Conservation (phyloP, 331 rosid genomes). For the Stylosanthes scabra region DNA sequence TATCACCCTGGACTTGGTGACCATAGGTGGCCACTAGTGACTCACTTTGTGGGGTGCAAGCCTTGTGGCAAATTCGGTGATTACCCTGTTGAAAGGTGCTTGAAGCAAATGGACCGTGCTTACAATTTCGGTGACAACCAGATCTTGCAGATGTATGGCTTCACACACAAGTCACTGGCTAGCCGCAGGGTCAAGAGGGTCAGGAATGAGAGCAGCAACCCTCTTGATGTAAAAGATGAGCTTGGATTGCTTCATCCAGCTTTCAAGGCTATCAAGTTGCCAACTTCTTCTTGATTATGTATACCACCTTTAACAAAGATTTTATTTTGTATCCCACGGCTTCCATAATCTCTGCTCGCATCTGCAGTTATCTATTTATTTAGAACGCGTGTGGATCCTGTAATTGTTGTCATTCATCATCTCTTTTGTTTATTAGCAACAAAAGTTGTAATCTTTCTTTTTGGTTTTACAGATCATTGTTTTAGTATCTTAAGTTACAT, state of each 20-base stretch:
- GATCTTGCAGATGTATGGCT: slow-evolving; percentile 73
- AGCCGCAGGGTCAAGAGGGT: slow-evolving; percentile 67
- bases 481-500: slow-evolving; percentile 16
- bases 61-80: slow-evolving; percentile 82
- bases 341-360: slow-evolving; percentile 1
- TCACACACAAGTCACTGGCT: slow-evolving; percentile 56
- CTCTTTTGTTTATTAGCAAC: not conserved
- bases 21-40: slow-evolving; percentile 79
- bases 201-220: slow-evolving; percentile 61
- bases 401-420: slow-evolving; percentile 3
- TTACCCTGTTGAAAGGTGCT: slow-evolving; percentile 70
- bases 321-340: not conserved
- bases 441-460: slow-evolving; percentile 19
- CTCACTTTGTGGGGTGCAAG: slow-evolving; percentile 82
- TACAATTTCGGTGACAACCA: slow-evolving; percentile 76
- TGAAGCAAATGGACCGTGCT: slow-evolving; percentile 80
- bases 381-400: slow-evolving; percentile 5
- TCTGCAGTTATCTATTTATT: slow-evolving; percentile 13
- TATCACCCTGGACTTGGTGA: slow-evolving; percentile 75
- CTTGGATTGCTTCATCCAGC: slow-evolving; percentile 74
- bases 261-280: slow-evolving; percentile 56
- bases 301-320: not conserved
- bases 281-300: slow-evolving; percentile 12
- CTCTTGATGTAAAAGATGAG: slow-evolving; percentile 65
- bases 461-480: slow-evolving; percentile 10